These are phyloP conservation scores for Erodium maritimum DNA, from an alignment of 345 rosid genomes.

Conservation along the genomic window DNA sequence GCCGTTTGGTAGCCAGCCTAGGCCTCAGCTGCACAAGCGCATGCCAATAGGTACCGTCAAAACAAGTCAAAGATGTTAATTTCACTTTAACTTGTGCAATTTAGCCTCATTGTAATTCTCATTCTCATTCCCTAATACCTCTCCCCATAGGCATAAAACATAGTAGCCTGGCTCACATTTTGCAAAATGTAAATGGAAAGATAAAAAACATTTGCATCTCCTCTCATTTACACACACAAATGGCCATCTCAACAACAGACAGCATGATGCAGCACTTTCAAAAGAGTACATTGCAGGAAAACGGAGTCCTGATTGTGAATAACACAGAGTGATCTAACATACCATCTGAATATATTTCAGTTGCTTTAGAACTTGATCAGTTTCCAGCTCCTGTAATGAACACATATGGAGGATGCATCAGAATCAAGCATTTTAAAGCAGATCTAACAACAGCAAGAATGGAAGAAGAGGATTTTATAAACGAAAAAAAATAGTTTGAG, in stretches of 20 bases:
- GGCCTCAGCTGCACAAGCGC: conserved; percentile 45
- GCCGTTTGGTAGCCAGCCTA: conserved; percentile 26
- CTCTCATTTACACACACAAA: no score
- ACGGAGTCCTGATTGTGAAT: neutral
- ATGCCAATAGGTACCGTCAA: conserved; percentile 9
- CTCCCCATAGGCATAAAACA: no score
- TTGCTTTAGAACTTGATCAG: conserved; percentile 65
- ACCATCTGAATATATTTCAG: conserved; percentile 66
- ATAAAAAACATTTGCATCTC: no score
- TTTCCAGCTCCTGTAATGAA: conserved; percentile 66
- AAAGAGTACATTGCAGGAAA: neutral
- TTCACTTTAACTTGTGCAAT: neutral
- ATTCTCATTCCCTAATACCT: no score
- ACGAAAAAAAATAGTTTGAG: neutral
- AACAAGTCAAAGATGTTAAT: neutral
- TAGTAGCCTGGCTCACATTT: no score
- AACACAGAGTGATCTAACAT: no score
- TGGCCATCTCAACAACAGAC: no score
- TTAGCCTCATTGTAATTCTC: no score
- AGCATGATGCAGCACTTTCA: neutral
- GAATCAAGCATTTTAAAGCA: neutral
- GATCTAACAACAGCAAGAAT: neutral
- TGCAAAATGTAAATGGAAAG: no score
- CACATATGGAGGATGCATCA: conserved; percentile 11
- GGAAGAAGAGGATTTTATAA: neutral